Base-by-base conservation (phyloP, 352 stramenopile species). In the Phytophthora citrophthora region DNA sequence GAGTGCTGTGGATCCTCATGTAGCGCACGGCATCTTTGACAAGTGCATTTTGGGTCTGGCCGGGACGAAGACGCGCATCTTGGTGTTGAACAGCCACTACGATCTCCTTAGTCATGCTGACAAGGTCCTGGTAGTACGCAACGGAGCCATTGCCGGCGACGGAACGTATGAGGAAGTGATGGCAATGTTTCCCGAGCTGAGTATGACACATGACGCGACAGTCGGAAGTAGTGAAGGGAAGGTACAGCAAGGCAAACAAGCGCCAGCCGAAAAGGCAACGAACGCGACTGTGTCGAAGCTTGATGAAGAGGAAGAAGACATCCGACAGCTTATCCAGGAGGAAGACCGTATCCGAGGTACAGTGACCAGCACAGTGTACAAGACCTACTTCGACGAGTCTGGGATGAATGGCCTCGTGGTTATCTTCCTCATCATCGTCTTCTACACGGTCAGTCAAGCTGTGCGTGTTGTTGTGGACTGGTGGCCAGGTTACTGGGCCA, bases 51-150 rank as follows among this genome's bases (percentile, higher is more conserved):
- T 73, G 23, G 64, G 54, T 13, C 15, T 74, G 20, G 54, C 50
- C 13, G 43, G 36, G 8, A 26, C 4, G 43, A 77, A 75, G 39
- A 91, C 81, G 13, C 77, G 96, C 5, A 61, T 98, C 36, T 72
- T 97, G 12, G 93, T 95, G 4, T 95, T 93, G 3, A 69, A 74
- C 16, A 67, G 53, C 45, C 66, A 74, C 34, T 73, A 73, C 48
- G 58, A 73, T 20, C 24, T 79, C 13, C 59, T 79, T 0, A 13
- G 16, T 3, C 48, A 55, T 7, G 70, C 68, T 2, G 69, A 79
- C 32, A 54, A 57, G 13, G 53, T 80, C 3, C 16, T 80, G 2
- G 68, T 80, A 7, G 38, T 77, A 32, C 56, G 54, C 12, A 24
- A 77, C n/a, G 72, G 72, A 12, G 6, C 2, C 1, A 59, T 79